Evolutionary conservation across 805 yeast species (phyloP).

Genomic region (Yamadazyma takamatsuzukensis): DNA sequence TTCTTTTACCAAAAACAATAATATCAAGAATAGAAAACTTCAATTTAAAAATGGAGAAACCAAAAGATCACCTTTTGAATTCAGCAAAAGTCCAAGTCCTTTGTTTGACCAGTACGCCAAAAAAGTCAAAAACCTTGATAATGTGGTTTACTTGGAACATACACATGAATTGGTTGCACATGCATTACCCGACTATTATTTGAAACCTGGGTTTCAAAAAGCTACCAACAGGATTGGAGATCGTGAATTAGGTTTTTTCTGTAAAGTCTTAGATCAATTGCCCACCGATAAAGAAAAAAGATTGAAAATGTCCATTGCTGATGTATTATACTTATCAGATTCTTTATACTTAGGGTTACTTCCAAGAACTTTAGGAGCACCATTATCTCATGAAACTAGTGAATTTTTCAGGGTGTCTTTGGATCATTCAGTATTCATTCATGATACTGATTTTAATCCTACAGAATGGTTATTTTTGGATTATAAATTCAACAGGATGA

Average conservation of each 20-base stretch:
- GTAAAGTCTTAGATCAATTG: slow-evolving; percentile 23
- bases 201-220: slow-evolving; percentile 4
- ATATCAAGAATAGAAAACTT: slow-evolving; percentile 12
- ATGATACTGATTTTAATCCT: slow-evolving; percentile 34
- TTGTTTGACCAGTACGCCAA: slow-evolving; percentile 20
- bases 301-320: slow-evolving; percentile 6
- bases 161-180: slow-evolving; percentile 22
- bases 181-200: slow-evolving; percentile 22
- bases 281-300: slow-evolving; percentile 17
- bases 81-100: slow-evolving; percentile 21
- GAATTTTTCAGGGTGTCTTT: slow-evolving; percentile 35
- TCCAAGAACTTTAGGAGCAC: slow-evolving; percentile 21
- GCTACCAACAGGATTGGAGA: slow-evolving; percentile 13
- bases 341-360: slow-evolving; percentile 28
- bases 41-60: slow-evolving; percentile 15
- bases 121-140: slow-evolving; percentile 12
- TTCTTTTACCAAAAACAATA: slow-evolving; percentile 30
- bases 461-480: slow-evolving; percentile 34
- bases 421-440: slow-evolving; percentile 34
- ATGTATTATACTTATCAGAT: slow-evolving; percentile 20
- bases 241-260: slow-evolving; percentile 26
- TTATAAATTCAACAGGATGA: slow-evolving; percentile 26
- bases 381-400: slow-evolving; percentile 10
- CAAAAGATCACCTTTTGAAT: slow-evolving; percentile 27
- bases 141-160: slow-evolving; percentile 15